Evolutionary conservation across 2,329 filamentous ascomycete genomes (phyloP), one percentile per base, ranked within the genome.

Genomic region (Ceratocystis ficicola): DNA sequence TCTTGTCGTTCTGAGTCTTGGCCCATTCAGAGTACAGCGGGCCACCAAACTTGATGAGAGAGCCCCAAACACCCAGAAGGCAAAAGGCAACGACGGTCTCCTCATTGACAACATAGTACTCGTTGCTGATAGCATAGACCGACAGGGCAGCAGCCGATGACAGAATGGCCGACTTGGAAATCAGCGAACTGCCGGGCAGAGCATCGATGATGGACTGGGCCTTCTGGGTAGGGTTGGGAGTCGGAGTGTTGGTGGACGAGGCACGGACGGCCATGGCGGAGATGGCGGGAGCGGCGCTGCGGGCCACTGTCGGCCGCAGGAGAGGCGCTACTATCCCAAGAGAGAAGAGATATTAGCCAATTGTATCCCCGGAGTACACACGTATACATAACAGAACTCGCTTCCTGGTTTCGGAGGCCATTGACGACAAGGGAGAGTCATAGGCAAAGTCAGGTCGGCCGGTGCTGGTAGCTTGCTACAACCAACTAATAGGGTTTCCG

Each of bases 61-160:
- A 90, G 74, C 83, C 87, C 88, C 95, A 99, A 75, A 97, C 89
- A 76, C 88, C 90, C 75, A 97, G 81, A 73, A 99, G 83, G 77
- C 89, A 94, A 80, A 99, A 85, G 71, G 90, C 89, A 75, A 95
- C 89, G 75, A 99, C 89, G 70, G 92, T 89, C 83, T 99, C 94
- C 84, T 99, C 94, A 82, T 99, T 99, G 80, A 99, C 84, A 76
- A 99, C 91, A 80, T 96, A 97, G 83, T 97, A 91, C 85, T 99
- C 94, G 81, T 95, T 99, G 86, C 89, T 95, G 80, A 99, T 91
- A 74, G 91, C 94, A 76, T 94, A 95, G 77, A 95, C 84, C 74
- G 89, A 92, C 73, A 95, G 79, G 80, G 89, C 93, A 74, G 94
- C 90, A 70, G 88, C 87, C 73, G 90, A 92, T 75, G 93, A 97